phyloP scores from a whole-genome alignment of 441 rosid species.

The Gossypium davidsonii region DNA sequence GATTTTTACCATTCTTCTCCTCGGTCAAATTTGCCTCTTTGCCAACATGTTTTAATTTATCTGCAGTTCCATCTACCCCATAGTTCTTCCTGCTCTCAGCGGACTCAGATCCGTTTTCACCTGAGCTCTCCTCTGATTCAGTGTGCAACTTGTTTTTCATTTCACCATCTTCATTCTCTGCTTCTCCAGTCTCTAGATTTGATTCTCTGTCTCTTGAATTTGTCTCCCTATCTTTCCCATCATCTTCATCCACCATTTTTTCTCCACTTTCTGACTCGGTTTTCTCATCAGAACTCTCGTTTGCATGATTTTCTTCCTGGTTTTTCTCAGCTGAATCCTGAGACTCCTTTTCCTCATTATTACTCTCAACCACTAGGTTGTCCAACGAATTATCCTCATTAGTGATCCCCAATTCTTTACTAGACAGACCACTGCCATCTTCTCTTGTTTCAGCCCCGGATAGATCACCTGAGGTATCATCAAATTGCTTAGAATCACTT shows the following conservation, averaged over 20 bases:
- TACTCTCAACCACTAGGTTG: constrained; percentile 15
- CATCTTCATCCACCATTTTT: constrained; percentile 24
- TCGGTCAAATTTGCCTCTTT: not conserved
- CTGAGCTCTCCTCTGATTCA: constrained; percentile 34
- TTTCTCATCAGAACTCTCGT: constrained; percentile 32
- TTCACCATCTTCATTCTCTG: constrained; percentile 24
- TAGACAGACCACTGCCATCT: constrained; percentile 10
- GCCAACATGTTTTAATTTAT: constrained; percentile 6
- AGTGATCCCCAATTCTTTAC: constrained; percentile 13
- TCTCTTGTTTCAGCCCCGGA: constrained; percentile 13
- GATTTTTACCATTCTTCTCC: constrained; percentile 16
- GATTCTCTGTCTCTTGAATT: constrained; percentile 16
- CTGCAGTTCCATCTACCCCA: constrained; percentile 12
- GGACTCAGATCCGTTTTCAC: constrained; percentile 31
- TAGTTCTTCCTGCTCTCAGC: constrained; percentile 24
- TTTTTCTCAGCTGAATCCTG: constrained; percentile 28
- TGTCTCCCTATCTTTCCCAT: constrained; percentile 20
- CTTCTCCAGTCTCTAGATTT: constrained; percentile 10
- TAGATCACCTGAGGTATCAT: constrained; percentile 21
- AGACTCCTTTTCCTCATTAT: constrained; percentile 23
- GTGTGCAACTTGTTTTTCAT: constrained; percentile 21
- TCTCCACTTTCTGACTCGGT: constrained; percentile 24
- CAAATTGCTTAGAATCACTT: constrained; percentile 22
- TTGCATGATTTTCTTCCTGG: constrained; percentile 23
- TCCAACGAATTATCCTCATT: constrained; percentile 26